Conservation (phyloP, 192 early-diverging fungal genomes). For the Linnemannia schmuckeri region DNA sequence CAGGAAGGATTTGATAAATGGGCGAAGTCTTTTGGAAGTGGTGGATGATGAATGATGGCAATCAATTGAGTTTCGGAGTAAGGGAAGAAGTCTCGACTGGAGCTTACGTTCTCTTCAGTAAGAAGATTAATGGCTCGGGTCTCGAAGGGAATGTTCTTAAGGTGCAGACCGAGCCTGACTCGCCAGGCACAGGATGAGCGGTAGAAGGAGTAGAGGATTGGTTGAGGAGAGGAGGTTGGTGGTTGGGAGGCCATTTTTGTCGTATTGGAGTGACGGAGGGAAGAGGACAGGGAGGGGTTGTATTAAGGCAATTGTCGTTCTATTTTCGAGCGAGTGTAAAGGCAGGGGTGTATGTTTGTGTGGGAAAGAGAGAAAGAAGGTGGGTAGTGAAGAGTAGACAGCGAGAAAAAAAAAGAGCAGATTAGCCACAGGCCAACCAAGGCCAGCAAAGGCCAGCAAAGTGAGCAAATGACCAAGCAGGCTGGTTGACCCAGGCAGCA, state of each 20-base stretch:
- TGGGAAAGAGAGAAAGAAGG: neutral
- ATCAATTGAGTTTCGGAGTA: neutral
- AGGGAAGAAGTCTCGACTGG: neutral
- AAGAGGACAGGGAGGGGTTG: neutral
- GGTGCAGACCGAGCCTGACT: conserved; percentile 77
- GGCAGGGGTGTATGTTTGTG: no score
- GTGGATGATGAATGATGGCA: neutral
- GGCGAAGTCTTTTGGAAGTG: neutral
- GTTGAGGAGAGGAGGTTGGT: conserved; percentile 7
- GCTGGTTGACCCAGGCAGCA: no score
- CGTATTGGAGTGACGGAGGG: neutral
- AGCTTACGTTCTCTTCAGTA: conserved; percentile 75
- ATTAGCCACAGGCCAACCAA: no score
- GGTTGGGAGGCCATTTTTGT: neutral
- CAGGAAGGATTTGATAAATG: neutral
- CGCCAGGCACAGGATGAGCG: conserved; percentile 81
- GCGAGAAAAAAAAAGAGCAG: neutral
- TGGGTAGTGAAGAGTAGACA: neutral
- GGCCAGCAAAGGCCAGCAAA: no score
- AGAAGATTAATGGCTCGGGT: conserved; percentile 74
- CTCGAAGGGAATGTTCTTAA: conserved; percentile 82
- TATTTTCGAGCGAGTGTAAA: no score
- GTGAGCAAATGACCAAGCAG: no score
- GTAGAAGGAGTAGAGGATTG: conserved; percentile 81
- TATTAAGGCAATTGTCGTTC: no score